Base-by-base conservation (phyloP, 345 rosid species). In the Lumnitzera littorea region DNA sequence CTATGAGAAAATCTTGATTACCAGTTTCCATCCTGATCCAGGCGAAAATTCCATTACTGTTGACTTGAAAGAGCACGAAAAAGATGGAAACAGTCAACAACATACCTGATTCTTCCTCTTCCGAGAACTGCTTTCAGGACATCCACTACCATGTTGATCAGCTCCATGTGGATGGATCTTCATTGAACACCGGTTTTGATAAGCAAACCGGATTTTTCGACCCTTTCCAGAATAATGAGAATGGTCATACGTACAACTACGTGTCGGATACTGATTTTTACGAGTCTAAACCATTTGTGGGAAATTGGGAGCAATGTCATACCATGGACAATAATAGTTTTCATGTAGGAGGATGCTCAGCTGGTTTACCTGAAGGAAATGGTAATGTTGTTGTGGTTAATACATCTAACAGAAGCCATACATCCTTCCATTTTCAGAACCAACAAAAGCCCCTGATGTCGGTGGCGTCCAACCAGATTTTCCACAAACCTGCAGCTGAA, bases 211-310 rank as follows among this genome's bases (percentile, higher is more conserved):
- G 65, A 10, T 70, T 72, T 6, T 76, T 73, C 23, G 88, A 78
- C 24, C 73, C 84, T 63, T 74, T 79, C 16, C 43, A 36, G 43
- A 36, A 1, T 36, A 36, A 36, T 36, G 43, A 36, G 7, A 91
- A 82, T 66, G 61, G 69, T 57, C 67, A 73, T 51, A 69, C 83
- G 20, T 78, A 75, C 54, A 74, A 69, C 43, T 65, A 53, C 23
- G 70, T 74, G 43, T 53, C 74, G 24, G 74, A 82, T 48, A 48
- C 76, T n/a, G 80, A 78, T 49, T 71, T 70, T 27, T 76, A 68
- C 55, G 91, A 88, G 71, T 64, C 78, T 62, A 90, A 90, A 67
- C 89, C 89, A 43, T 76, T 77, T 63, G 70, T 36, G 0, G 76
- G 29, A 6, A 55, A 50, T 53, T 58, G 62, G 7, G 81, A 71